Percentiles rank a stretch among this genome's conserved stretches.
Conservation (phyloP, 306 rosid genomes). For the Casuarina equisetifolia region DNA sequence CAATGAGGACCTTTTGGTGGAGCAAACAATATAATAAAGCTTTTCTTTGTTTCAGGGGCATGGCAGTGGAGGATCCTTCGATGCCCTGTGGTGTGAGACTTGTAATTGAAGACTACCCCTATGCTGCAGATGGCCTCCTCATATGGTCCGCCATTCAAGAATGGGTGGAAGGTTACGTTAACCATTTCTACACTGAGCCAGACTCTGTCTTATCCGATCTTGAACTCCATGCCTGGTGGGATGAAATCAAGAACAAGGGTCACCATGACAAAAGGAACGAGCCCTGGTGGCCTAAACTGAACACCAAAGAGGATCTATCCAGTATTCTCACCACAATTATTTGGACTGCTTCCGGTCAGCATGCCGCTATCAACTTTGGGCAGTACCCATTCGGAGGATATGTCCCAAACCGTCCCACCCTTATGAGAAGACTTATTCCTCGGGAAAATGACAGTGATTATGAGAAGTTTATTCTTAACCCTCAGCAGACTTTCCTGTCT, state of each 20-base stretch:
- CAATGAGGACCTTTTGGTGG: not conserved
- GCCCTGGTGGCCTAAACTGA: slow-evolving; percentile 94
- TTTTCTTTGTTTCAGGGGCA: slow-evolving; percentile 59
- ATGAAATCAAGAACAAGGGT: slow-evolving; percentile 78
- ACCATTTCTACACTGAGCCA: slow-evolving; percentile 65
- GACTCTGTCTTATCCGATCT: slow-evolving; percentile 57
- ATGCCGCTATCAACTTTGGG: slow-evolving; percentile 94
- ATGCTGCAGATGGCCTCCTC: slow-evolving; percentile 90
- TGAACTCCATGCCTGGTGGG: slow-evolving; percentile 95
- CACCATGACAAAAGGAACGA: slow-evolving; percentile 76
- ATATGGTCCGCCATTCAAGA: slow-evolving; percentile 94
- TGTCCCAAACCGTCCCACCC: slow-evolving; percentile 91
- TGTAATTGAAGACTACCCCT: slow-evolving; percentile 89
- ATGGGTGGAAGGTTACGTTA: slow-evolving; percentile 80
- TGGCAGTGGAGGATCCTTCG: slow-evolving; percentile 86
- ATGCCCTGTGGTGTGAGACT: slow-evolving; percentile 76
- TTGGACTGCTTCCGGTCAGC: slow-evolving; percentile 95
- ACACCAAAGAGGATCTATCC: slow-evolving; percentile 65
- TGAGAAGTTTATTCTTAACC: slow-evolving; percentile 64
- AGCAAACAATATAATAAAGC: not conserved
- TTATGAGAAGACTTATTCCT: slow-evolving; percentile 80
- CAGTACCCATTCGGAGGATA: slow-evolving; percentile 98
- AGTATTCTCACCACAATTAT: slow-evolving; percentile 69
- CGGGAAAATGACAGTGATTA: slow-evolving; percentile 61
- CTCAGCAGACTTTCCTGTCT: slow-evolving; percentile 68